Base-by-base conservation (phyloP, 164 flowering plant species). In the Piper betle region DNA sequence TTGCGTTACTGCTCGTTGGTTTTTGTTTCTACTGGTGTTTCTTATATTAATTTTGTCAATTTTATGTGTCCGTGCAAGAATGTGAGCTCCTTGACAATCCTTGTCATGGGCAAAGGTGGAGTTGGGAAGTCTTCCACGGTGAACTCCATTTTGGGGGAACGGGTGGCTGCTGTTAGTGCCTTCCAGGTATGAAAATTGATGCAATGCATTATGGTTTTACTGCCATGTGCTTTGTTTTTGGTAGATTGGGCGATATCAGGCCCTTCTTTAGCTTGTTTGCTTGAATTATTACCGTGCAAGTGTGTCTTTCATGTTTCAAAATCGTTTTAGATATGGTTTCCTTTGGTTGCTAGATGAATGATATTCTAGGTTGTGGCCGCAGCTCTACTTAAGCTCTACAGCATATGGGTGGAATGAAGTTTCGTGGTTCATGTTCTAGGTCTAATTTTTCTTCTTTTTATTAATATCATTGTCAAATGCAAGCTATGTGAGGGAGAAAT, bases 31-130 rank as follows among this genome's bases (percentile, higher is more conserved):
- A 6, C 7, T 12, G 11, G 6, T 48, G 19, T 50, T 17, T 17
- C 48, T 12, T 15, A 16, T 20, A 5, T 20, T 54, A 19, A n/a
- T 10, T 37, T 37, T 33, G 39, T 12, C 39, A 15, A 16, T 37
- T 42, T 19, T 12, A 5, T 57, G 25, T 41, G 7, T 64, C 64
- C 65, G 67, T 67, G 33, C 33, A 25, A 93, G 99, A 74, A 87
- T 75, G 91, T 86, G 69, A 79, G 58, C 77, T 71, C 87, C 0
- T 73, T 93, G 84, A 90, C 97, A 18, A 82, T 93, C 54, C 91
- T 93, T 64, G 97, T 93, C 37, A 75, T 90, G 99, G 97, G 97
- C 57, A 93, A 93, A 80, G 92, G 99, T 50, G 99, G 99, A 53
- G 93, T 90, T 69, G 99, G 99, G 11, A 90, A 93, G 74, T 93